A percentile compares a stretch with the other conserved stretches of the same genome.
Conservation (phyloP, 1,139 yeast genomes). For the Saccharomyces pastorianus region DNA sequence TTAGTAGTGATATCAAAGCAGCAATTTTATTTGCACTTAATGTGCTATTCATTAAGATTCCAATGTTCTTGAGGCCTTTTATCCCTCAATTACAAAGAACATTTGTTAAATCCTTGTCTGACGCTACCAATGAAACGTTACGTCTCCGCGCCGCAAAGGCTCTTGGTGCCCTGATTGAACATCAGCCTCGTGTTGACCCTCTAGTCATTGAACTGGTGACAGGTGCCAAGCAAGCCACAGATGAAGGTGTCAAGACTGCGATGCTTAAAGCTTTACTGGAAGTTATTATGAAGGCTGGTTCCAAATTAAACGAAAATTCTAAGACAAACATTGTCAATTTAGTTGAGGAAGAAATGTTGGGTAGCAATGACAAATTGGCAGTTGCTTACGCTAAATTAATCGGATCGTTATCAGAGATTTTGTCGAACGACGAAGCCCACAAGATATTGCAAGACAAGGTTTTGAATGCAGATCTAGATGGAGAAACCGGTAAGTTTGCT, state of each 20-base stretch:
- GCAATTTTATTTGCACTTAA: conserved; percentile 83
- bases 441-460: conserved; percentile 55
- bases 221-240: conserved; percentile 57
- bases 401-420: conserved; percentile 66
- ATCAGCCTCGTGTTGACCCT: conserved; percentile 93
- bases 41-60: conserved; percentile 69
- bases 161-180: conserved; percentile 73
- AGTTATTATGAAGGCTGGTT: conserved; percentile 75
- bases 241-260: conserved; percentile 68
- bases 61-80: conserved; percentile 88
- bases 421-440: conserved; percentile 58
- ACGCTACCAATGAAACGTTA: conserved; percentile 60
- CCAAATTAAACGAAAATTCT: conserved; percentile 64
- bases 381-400: conserved; percentile 71
- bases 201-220: conserved; percentile 73
- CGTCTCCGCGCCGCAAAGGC: conserved; percentile 88
- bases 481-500: conserved; percentile 49
- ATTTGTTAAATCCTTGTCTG: conserved; percentile 84
- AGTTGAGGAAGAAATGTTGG: conserved; percentile 62
- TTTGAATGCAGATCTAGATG: conserved; percentile 34
- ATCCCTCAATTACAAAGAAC: conserved; percentile 97
- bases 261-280: conserved; percentile 81
- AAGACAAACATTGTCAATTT: conserved; percentile 63
- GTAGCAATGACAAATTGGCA: conserved; percentile 50
- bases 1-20: conserved; percentile 80